Base-by-base conservation (phyloP, 2,329 filamentous ascomycete species). In the Aspergillus sp. region DNA sequence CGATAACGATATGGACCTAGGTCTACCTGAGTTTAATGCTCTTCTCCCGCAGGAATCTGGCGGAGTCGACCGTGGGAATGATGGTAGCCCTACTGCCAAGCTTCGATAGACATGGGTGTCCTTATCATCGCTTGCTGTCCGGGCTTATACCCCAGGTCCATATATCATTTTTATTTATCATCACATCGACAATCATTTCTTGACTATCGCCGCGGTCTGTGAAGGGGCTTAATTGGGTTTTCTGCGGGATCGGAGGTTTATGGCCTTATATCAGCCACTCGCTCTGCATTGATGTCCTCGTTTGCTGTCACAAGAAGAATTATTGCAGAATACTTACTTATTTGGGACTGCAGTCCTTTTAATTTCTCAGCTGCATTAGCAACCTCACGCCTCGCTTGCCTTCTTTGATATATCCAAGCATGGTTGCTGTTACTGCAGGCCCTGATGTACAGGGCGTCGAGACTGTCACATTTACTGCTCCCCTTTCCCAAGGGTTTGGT, bases 401-500 rank as follows among this genome's bases (percentile, higher is more conserved):
- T 37, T 37, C 12, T 3, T 13, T n/a, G 34, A 46, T 15, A 15
- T 46, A 46, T 46, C 22, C 41, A 53, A 37, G 15, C 27, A 53
- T 53, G 51, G 51, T 39, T 39, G 51, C 51, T 6, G 41, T 46
- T 30, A 47, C 30, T 19, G 51, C 51, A 47, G 33, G 30, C 34
- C 33, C 51, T 11, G 51, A 47, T 47, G 42, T 5, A 9, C 42
- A 17, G 19, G 51, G 51, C n/a, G 54, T 64, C 24, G 67, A 66
- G 19, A 61, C 58, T 22, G 62, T 66, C 51, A 63, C 63, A 11
- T 75, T 74, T 47, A 62, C 63, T 12, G 70, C 72, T 6, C 73
- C 73, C 17, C 64, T 77, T 47, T 66, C 73, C 62, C 85, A 89
- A 68, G 85, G 83, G 56, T 88, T 87, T 61, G 89, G 90, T 68